phyloP scores from a whole-genome alignment of 2,329 filamentous ascomycete genomes.

The Cercospora sp. region DNA sequence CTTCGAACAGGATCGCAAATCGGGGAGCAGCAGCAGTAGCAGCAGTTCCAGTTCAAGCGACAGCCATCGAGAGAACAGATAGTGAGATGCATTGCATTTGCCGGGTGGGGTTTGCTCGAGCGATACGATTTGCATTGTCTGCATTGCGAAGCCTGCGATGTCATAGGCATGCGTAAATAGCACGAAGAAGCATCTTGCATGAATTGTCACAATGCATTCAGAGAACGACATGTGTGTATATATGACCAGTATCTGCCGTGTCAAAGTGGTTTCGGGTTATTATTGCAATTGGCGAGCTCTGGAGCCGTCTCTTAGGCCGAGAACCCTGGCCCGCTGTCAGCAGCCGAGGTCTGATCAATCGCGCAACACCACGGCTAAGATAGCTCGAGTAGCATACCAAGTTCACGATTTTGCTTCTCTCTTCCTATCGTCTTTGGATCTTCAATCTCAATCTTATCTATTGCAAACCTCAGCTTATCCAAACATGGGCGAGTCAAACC shows the following conservation, averaged over 20 bases:
- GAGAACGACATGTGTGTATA: not conserved
- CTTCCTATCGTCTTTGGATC: not conserved
- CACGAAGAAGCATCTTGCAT: not conserved
- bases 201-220: not conserved
- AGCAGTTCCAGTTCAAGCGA: slow-evolving; percentile 3
- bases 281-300: not conserved
- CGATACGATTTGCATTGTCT: not conserved
- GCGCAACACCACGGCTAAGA: not conserved
- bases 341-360: slow-evolving; percentile 11
- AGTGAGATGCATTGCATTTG: slow-evolving; percentile 6
- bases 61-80: not conserved
- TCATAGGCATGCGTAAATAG: not conserved
- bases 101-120: not conserved
- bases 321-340: not conserved
- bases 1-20: not conserved
- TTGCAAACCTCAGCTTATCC: not conserved
- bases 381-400: not conserved
- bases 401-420: not conserved
- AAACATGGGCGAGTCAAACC: slow-evolving; percentile 34
- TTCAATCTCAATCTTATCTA: not conserved
- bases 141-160: not conserved
- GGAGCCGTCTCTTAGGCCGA: not conserved
- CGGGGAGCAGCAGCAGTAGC: not conserved
- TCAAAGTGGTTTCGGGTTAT: not conserved
- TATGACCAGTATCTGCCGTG: slow-evolving; percentile 6